Evolutionary conservation across 352 stramenopile genomes (phyloP).

Genomic region (Aphanomyces astaci): DNA sequence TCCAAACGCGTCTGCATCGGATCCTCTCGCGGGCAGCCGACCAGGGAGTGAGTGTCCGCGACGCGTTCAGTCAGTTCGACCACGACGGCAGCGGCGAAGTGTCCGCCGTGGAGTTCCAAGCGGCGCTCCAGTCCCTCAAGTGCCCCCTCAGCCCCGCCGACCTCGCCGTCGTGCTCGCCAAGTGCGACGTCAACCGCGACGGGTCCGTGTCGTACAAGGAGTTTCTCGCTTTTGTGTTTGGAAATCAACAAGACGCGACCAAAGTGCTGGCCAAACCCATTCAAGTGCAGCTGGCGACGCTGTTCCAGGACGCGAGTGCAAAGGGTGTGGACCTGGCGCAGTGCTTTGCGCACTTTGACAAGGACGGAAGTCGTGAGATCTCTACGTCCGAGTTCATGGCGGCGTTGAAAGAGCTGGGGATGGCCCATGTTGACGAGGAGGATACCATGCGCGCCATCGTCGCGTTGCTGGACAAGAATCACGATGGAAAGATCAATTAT

Average conservation of each 20-base stretch:
- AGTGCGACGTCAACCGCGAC: constrained; percentile 57
- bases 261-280: constrained; percentile 2
- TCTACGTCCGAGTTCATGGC: constrained; percentile 25
- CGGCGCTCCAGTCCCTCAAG: constrained; percentile 37
- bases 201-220: constrained; percentile 47
- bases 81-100: constrained; percentile 49
- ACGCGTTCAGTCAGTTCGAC: constrained; percentile 79
- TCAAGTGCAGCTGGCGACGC: constrained; percentile 26
- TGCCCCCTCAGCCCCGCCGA: constrained; percentile 29
- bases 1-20: constrained; percentile 4
- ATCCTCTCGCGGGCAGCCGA: constrained; percentile 31
- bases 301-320: constrained; percentile 39
- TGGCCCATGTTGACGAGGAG: constrained; percentile 27
- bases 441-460: constrained; percentile 21
- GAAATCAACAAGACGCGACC: neutral
- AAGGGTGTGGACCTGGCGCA: constrained; percentile 45
- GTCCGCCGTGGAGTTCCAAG: constrained; percentile 46
- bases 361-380: constrained; percentile 44
- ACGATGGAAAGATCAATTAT: constrained; percentile 26
- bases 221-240: constrained; percentile 45
- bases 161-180: constrained; percentile 29
- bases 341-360: constrained; percentile 83
- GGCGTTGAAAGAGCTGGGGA: constrained; percentile 30
- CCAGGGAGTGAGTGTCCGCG: constrained; percentile 37
- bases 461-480: constrained; percentile 28